Evolutionary conservation across 2,329 filamentous ascomycete genomes (phyloP), one percentile per base, ranked within the genome.

Genomic region (Dryadomyces sulphureus): DNA sequence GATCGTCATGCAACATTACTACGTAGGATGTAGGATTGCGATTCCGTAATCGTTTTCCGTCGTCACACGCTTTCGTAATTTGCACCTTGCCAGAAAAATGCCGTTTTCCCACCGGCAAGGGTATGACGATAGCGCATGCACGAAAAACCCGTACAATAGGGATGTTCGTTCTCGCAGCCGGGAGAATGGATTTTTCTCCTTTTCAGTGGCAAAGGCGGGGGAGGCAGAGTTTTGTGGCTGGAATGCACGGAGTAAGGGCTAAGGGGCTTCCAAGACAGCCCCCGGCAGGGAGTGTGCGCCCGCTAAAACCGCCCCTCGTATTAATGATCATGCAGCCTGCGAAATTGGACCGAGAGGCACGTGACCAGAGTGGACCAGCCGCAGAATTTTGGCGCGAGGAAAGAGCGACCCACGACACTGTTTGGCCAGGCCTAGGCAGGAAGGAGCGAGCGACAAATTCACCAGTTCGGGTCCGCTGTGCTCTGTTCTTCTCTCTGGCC

Each of bases 201-300:
- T 32, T 32, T 16, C 4, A n/a, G 42, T 38, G 42, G 34, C 42
- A 44, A 38, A 44, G 34, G 42, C 34, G 42, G 42, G 34, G 41
- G 22, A n/a, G 25, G 32, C 24, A 42, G 16, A 14, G 14, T 24
- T 17, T 32, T 9, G 9, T 32, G 27, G 27, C 16, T 32, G 27
- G 27, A 32, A 32, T 32, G 5, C 16, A 32, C 11, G 11, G 16
- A 32, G 11, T 9, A 30, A 14, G 27, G 9, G 16, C 9, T 14
- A 9, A 32, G 27, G 25, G 27, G 27, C 27, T 14, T 32, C 16
- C 27, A 4, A 32, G 16, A 32, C 27, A 32, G 11, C 11, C n/a
- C n/a, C n/a, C n/a, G n/a, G n/a, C n/a, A n/a, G n/a, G n/a, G n/a
- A n/a, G n/a, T n/a, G n/a, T n/a, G n/a, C n/a, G n/a, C n/a, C n/a